Base-by-base conservation (phyloP, 371 early-diverging fungal species). In the Chytridium lagenaria region DNA sequence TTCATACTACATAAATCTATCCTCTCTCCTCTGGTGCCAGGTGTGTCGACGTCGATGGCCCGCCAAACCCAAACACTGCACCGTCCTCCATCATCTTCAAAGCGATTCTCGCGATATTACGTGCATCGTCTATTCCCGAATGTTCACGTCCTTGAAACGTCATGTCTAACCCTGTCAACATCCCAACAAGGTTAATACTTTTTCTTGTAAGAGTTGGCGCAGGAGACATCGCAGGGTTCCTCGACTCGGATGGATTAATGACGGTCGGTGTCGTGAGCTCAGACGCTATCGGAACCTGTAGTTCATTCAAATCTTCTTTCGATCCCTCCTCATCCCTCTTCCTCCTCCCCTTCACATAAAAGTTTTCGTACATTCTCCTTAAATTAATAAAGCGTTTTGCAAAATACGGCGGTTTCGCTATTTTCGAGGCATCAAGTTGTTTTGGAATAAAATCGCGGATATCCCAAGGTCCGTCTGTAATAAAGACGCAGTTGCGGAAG, bases 381-480 rank as follows among this genome's bases (percentile, higher is more conserved):
- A 66, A 16, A 33, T 66, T 66, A 12, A 44, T 33, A 30, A 40
- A 61, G 10, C 7, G 7, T 34, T 36, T 30, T 28, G 10, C 30
- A 37, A 61, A 61, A 34, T 10, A 12, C 61, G 3, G 7, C 34
- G 30, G 34, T 7, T 2, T 16, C 30, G 30, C 19, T 34, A 61
- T 3, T 12, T 23, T 23, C 19, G 7, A 7, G 10, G 12, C 10
- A 31, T 36, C 12, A 28, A 36, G 2, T 34, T 61, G 61, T 34
- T 16, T 3, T 34, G 61, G 61, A 7, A 61, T 2, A 38, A 66
- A 5, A 12, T 92, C 91, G 1, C 92, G 90, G 57, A 93, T 87
- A 77, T 94, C 95, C 85, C 90, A 93, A 0, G 92, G 92, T 0
- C 94, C 94, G 78, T 92, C 92, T 71, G 86, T 81, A 39, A 81